Evolutionary conservation across 2,329 filamentous ascomycete species (phyloP).

Genomic region (Didymella keratinophila): DNA sequence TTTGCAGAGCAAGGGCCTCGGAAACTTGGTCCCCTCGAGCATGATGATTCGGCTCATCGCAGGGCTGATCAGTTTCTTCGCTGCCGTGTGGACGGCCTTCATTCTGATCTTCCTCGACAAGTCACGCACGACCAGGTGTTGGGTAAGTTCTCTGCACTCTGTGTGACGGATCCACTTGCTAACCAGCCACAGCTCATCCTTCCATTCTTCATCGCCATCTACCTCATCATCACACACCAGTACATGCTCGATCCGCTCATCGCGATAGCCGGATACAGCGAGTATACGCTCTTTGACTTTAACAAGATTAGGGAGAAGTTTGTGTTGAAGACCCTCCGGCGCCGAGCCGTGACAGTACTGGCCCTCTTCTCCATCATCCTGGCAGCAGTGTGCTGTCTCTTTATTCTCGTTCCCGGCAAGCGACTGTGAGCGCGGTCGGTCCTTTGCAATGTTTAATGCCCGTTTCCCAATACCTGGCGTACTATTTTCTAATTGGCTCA

Average conservation of each 20-base stretch:
- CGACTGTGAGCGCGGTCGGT: slow-evolving; percentile 61
- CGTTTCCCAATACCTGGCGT: slow-evolving; percentile 27
- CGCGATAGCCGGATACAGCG: slow-evolving; percentile 87
- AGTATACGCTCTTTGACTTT: slow-evolving; percentile 96
- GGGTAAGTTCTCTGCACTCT: slow-evolving; percentile 67
- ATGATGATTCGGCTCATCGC: slow-evolving; percentile 85
- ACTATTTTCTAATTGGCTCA: slow-evolving; percentile 17
- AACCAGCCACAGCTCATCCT: slow-evolving; percentile 70
- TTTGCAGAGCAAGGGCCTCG: slow-evolving; percentile 90
- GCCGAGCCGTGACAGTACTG: slow-evolving; percentile 83
- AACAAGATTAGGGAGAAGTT: slow-evolving; percentile 88
- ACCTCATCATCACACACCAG: slow-evolving; percentile 78
- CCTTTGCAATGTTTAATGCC: slow-evolving; percentile 31
- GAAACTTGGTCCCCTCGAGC: slow-evolving; percentile 92
- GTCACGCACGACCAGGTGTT: slow-evolving; percentile 76
- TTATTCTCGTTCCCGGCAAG: slow-evolving; percentile 94
- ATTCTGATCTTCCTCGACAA: slow-evolving; percentile 90
- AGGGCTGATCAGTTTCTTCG: slow-evolving; percentile 86
- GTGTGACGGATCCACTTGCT: slow-evolving; percentile 1
- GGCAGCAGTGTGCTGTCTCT: slow-evolving; percentile 83
- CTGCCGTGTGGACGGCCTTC: slow-evolving; percentile 92
- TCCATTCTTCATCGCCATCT: slow-evolving; percentile 90
- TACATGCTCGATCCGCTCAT: slow-evolving; percentile 94
- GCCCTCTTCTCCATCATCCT: slow-evolving; percentile 78
- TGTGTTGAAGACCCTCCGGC: slow-evolving; percentile 82